Evolutionary conservation across 108 stramenopile genomes (phyloP).

Genomic region (Cylindrotheca closterium): DNA sequence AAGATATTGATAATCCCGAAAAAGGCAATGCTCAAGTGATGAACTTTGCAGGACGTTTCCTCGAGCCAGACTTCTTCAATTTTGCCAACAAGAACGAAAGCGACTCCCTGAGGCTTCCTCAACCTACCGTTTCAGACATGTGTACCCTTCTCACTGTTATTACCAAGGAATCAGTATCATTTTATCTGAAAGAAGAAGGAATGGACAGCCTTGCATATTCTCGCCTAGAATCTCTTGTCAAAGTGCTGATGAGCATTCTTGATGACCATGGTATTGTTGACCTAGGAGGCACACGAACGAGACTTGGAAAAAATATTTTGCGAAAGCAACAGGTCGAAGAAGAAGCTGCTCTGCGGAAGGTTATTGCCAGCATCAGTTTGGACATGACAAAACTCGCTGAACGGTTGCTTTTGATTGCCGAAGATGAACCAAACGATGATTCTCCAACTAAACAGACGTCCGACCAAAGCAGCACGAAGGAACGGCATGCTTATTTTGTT

Average conservation of each 20-base stretch:
- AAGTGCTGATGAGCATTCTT: conserved; percentile 50
- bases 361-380: conserved; percentile 43
- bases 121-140: conserved; percentile 45
- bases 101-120: conserved; percentile 27
- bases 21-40: conserved; percentile 67
- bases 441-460: not conserved
- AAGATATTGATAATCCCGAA: conserved; percentile 41
- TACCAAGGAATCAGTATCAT: conserved; percentile 50
- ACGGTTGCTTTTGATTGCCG: conserved; percentile 19
- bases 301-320: not conserved
- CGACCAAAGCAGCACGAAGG: not conserved
- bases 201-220: conserved; percentile 65
- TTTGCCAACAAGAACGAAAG: not conserved
- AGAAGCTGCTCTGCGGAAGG: conserved; percentile 41
- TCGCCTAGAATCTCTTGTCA: conserved; percentile 67
- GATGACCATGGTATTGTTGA: conserved; percentile 21
- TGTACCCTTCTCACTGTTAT: conserved; percentile 51
- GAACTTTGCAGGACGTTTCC: conserved; percentile 69
- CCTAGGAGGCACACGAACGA: not conserved
- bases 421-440: conserved; percentile 7
- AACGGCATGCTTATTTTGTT: conserved; percentile 42
- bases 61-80: conserved; percentile 49
- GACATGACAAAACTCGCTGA: conserved; percentile 56
- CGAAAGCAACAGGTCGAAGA: conserved; percentile 38
- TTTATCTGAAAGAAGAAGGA: conserved; percentile 60